Evolutionary conservation across 768 basidiomycete genomes (phyloP).

Genomic region (Amanita jacksonii): DNA sequence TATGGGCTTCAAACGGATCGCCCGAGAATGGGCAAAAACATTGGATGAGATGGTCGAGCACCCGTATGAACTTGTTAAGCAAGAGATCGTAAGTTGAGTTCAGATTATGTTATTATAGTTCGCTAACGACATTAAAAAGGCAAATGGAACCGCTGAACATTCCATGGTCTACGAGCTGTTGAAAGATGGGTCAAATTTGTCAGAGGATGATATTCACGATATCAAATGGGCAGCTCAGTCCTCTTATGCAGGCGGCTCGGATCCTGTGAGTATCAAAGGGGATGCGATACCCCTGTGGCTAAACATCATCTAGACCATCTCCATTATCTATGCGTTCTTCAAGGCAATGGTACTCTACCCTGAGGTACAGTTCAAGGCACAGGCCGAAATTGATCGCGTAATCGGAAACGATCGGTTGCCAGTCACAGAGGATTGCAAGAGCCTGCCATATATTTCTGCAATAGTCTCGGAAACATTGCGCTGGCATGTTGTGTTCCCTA

Average conservation of each 20-base stretch:
- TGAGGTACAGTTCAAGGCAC: slow-evolving; percentile 27
- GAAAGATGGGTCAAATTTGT: slow-evolving; percentile 16
- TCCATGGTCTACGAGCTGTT: slow-evolving; percentile 27
- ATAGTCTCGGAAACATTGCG: slow-evolving; percentile 28
- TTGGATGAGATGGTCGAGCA: slow-evolving; percentile 24
- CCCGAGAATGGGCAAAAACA: too few relatives aligned
- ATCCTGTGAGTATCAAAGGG: slow-evolving; percentile 13
- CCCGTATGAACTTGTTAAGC: slow-evolving; percentile 25
- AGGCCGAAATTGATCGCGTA: slow-evolving; percentile 32
- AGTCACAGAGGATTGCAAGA: slow-evolving; percentile 26
- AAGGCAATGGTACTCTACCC: slow-evolving; percentile 31
- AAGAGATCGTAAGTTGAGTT: too few relatives aligned
- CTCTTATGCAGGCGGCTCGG: slow-evolving; percentile 39
- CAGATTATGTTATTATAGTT: slow-evolving; percentile 11
- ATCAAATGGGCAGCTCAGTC: slow-evolving; percentile 39
- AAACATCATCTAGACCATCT: slow-evolving; percentile 25
- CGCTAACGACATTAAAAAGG: slow-evolving; percentile 9
- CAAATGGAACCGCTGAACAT: slow-evolving; percentile 22
- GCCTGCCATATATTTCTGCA: slow-evolving; percentile 32
- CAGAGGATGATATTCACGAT: slow-evolving; percentile 24
- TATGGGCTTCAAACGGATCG: slow-evolving; percentile 32
- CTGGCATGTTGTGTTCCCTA: slow-evolving; percentile 26
- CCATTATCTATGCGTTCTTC: slow-evolving; percentile 29
- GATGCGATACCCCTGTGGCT: background rate
- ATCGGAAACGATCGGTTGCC: slow-evolving; percentile 31